Base-by-base conservation (phyloP, 2,329 filamentous ascomycete species). In the Aspergillus eucalypticola region DNA sequence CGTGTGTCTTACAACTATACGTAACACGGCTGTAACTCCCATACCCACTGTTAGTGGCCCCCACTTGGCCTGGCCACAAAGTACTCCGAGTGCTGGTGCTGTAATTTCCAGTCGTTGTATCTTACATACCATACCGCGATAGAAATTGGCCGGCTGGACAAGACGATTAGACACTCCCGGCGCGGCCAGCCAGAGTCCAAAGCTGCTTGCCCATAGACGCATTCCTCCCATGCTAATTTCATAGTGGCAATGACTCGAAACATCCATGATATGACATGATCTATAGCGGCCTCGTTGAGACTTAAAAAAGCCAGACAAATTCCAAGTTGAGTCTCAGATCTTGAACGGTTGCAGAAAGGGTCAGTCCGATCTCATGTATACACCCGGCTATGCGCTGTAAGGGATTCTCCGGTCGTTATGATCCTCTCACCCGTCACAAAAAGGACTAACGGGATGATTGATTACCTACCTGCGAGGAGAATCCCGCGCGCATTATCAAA, bases 91-190 rank as follows among this genome's bases (percentile, higher is more conserved):
- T 48, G 41, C 56, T 54, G n/a, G 25, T 29, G 19, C 17, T 46
- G 57, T 48, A 29, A 54, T 53, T 32, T 21, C 29, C 8, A 41
- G 57, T 27, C n/a, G 15, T 10, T 4, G 58, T 60, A 61, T 54
- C 8, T 53, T 50, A 55, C 49, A 54, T 63, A 63, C 61, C 49
- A 35, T 59, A 63, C 61, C 32, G 10, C 10, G 7, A 21, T 32
- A 21, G 35, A 57, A 56, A 51, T 25, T 21, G 8, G 39, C 53
- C 53, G 53, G 53, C 25, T 42, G 53, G 53, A 55, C 46, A 55
- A 44, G 53, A 27, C 27, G 13, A 21, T 13, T 44, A 27, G n/a
- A 46, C 23, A 17, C 32, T 35, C 32, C 32, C 32, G 32, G 32
- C 32, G 32, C 11, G 32, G 32, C 11, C 32, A 35, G 32, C 23